These are phyloP conservation scores for Fusarium oligoseptatum DNA, from an alignment of 2,329 filamentous ascomycete genomes.

Conservation along the genomic window DNA sequence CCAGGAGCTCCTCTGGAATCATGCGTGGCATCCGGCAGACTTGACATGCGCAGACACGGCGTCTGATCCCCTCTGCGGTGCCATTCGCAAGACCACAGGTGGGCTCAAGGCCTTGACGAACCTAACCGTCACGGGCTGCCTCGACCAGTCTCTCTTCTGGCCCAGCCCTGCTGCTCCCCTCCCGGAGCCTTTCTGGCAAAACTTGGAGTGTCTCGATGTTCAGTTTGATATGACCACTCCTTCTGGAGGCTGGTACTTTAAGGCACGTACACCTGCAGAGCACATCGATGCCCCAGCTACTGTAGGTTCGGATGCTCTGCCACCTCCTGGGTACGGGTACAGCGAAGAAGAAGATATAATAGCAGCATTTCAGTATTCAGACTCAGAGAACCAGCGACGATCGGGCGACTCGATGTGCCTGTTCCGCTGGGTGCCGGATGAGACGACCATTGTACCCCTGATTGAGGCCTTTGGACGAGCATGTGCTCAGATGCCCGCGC, in stretches of 20 bases:
- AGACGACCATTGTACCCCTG: constrained; percentile 23
- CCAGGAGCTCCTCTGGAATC: constrained; percentile 35
- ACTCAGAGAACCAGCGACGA: constrained; percentile 26
- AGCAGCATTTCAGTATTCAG: constrained; percentile 25
- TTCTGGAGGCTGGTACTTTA: constrained; percentile 35
- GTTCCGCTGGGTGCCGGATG: constrained; percentile 34
- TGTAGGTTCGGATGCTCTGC: constrained; percentile 3
- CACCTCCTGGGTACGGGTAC: constrained; percentile 31
- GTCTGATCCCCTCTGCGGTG: constrained; percentile 20
- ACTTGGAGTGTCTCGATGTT: constrained; percentile 27
- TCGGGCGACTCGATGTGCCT: constrained; percentile 32
- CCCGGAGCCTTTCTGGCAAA: constrained; percentile 31
- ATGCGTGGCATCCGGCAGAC: constrained; percentile 29
- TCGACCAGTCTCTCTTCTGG: constrained; percentile 33
- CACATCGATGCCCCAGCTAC: constrained; percentile 19
- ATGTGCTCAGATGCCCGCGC: constrained; percentile 27
- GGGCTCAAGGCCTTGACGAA: constrained; percentile 16
- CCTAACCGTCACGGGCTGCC: constrained; percentile 26
- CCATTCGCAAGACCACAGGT: constrained; percentile 25
- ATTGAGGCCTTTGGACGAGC: constrained; percentile 32
- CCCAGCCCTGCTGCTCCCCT: constrained; percentile 10
- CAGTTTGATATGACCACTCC: constrained; percentile 35
- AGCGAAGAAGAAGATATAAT: constrained; percentile 26
- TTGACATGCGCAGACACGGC: constrained; percentile 11
- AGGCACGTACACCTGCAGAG: constrained; percentile 23